Percentiles rank a stretch among this genome's conserved stretches.
phyloP scores from a whole-genome alignment of 106 monocot genomes.

The Dactylorhiza incarnata region DNA sequence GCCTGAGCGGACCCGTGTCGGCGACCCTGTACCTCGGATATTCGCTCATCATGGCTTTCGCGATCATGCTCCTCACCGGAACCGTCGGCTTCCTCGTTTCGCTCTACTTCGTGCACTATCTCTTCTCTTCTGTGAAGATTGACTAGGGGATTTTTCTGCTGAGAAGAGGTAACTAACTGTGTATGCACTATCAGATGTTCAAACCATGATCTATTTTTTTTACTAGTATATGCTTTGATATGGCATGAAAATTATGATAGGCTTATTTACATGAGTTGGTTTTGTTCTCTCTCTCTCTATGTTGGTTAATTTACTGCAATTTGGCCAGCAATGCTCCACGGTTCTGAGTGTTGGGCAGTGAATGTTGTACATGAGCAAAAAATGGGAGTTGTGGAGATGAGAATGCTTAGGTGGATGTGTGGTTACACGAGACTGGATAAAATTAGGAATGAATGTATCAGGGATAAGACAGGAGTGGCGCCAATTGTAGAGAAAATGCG shows the following conservation, averaged over 20 bases:
- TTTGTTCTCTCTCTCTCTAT: not conserved
- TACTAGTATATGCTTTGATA: not conserved
- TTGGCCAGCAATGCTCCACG: no score
- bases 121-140: constrained; percentile 27
- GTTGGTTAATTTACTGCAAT: no score
- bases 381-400: no score
- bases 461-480: no score
- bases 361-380: no score
- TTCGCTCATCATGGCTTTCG: constrained; percentile 22
- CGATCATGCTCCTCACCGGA: constrained; percentile 16
- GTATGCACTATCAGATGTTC: not conserved
- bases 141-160: constrained; percentile 5
- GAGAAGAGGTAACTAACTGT: not conserved
- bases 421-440: no score
- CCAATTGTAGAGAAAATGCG: no score
- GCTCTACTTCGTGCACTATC: constrained; percentile 23
- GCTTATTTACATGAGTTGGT: not conserved
- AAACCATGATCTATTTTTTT: not conserved
- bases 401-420: no score
- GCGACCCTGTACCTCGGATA: constrained; percentile 20
- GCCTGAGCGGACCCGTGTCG: constrained; percentile 21
- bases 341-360: no score
- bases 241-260: constrained; percentile 5
- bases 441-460: no score
- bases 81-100: constrained; percentile 21